These are phyloP conservation scores for Tylopilus sp. DNA, from an alignment of 1,284 basidiomycete genomes.

Conservation along the genomic window DNA sequence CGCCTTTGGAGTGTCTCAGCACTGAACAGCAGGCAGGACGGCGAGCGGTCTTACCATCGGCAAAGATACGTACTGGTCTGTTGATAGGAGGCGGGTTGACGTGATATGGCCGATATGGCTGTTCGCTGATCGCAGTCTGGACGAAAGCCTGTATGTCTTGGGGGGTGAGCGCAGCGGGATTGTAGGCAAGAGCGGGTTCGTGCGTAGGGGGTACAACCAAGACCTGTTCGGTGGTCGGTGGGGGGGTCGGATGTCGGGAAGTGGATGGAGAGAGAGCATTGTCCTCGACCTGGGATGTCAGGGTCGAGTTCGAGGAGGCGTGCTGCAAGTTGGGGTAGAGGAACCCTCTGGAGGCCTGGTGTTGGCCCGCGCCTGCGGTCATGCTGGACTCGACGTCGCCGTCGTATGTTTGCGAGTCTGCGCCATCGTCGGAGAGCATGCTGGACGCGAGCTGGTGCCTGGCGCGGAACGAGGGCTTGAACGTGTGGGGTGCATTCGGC, in stretches of 20 bases:
- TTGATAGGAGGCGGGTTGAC: constrained; percentile 80
- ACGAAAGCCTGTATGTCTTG: constrained; percentile 75
- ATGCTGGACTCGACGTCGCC: constrained; percentile 83
- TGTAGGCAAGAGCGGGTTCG: constrained; percentile 45
- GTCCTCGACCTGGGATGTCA: constrained; percentile 44
- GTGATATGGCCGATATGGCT: constrained; percentile 63
- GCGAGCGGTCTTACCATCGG: constrained; percentile 65
- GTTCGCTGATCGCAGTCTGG: constrained; percentile 63
- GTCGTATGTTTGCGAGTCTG: constrained; percentile 84
- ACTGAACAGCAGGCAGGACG: constrained; percentile 2
- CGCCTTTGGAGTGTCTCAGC: constrained; percentile 47
- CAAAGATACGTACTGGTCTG: constrained; percentile 88
- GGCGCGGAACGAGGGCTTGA: constrained; percentile 29
- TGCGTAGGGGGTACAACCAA: constrained; percentile 39
- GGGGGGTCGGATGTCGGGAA: constrained; percentile 26
- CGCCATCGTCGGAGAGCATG: constrained; percentile 64
- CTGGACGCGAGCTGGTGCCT: constrained; percentile 55
- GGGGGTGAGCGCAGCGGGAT: constrained; percentile 60
- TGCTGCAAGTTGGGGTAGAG: constrained; percentile 36
- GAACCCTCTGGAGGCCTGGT: constrained; percentile 32
- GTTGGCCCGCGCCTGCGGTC: constrained; percentile 47
- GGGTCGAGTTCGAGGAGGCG: constrained; percentile 49
- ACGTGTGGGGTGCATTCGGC: constrained; percentile 26
- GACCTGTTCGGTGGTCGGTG: constrained; percentile 22
- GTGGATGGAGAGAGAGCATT: constrained; percentile 29